Evolutionary conservation across 257 asterid species (phyloP), one percentile per base, ranked within the genome.

Genomic region (Vinca minor): DNA sequence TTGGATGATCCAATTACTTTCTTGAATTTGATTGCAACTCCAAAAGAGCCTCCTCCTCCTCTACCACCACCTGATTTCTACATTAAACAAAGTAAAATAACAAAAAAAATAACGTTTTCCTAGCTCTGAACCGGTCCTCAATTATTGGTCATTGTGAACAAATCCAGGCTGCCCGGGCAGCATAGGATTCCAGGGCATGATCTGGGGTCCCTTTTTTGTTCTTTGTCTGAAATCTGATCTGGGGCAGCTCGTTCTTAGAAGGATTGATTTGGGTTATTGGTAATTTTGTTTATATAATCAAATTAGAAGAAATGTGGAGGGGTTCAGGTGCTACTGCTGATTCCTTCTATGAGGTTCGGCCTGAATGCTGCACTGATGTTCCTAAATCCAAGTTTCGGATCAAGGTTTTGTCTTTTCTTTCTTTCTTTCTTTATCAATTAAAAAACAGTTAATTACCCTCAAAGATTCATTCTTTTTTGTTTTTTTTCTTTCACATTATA

Each of bases 331-430:
- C 93, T 59, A 80, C 98, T 45, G 91, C 91, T 62, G 96, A 92
- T 80, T 80, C 94, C 11, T 89, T 79, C 71, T 92, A 92, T 72
- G 80, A 84, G 81, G 88, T 87, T 56, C 85, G 96, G 25, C 81
- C 95, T 39, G 96, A 92, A 69, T 92, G n/a, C n/a, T n/a, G 88
- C 68, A 68, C 79, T 5, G 91, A 89, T 80, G 93, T 87, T 57
- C 93, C 96, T 4, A 69, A 83, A 69, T 85, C 95, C 87, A 92
- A 84, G 83, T 92, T 92, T 63, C 81, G 95, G 70, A 85, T 92
- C 86, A 92, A 87, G 98, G 98, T 91, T 68, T n/a, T n/a, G n/a
- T n/a, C n/a, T n/a, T n/a, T n/a, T 57, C 74, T 56, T 41, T 73
- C 66, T 41, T 73, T 66, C 35, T 23, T 5, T 59, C 54, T 8